phyloP scores from a whole-genome alignment of 306 rosid species.

The Pterocarpus macrocarpus region DNA sequence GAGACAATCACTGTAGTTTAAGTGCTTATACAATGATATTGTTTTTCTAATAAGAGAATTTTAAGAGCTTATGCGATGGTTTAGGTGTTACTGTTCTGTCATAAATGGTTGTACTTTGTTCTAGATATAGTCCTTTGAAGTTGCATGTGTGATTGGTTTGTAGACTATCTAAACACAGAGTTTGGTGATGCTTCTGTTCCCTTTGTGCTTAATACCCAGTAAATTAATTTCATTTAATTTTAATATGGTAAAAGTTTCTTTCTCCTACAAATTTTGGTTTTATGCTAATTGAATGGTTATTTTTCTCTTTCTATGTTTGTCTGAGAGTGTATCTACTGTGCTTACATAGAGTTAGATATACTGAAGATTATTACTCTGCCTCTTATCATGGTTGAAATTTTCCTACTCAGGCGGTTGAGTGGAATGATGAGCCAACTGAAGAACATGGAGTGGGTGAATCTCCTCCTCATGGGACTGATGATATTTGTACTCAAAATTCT shows the following conservation, averaged over 20 bases:
- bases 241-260: constrained; percentile 14
- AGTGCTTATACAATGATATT: background rate
- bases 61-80: background rate
- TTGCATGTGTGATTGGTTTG: constrained; percentile 16
- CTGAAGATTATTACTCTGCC: constrained; percentile 6
- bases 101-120: constrained; percentile 17
- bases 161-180: background rate
- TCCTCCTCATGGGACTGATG: constrained; percentile 71
- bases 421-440: constrained; percentile 96
- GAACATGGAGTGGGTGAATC: constrained; percentile 87
- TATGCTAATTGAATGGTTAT: constrained; percentile 28
- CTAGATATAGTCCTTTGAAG: constrained; percentile 29
- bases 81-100: background rate
- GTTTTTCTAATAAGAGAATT: too few species aligned
- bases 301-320: background rate
- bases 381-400: constrained; percentile 38
- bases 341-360: constrained; percentile 20
- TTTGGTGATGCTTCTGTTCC: constrained; percentile 8
- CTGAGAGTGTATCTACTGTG: constrained; percentile 16
- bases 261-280: constrained; percentile 14
- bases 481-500: constrained; percentile 62
- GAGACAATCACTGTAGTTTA: constrained; percentile 1
- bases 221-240: constrained; percentile 6
- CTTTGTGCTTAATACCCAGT: constrained; percentile 16
- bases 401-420: constrained; percentile 75